Evolutionary conservation across 306 rosid genomes (phyloP).

Genomic region (Fagus sylvatica): DNA sequence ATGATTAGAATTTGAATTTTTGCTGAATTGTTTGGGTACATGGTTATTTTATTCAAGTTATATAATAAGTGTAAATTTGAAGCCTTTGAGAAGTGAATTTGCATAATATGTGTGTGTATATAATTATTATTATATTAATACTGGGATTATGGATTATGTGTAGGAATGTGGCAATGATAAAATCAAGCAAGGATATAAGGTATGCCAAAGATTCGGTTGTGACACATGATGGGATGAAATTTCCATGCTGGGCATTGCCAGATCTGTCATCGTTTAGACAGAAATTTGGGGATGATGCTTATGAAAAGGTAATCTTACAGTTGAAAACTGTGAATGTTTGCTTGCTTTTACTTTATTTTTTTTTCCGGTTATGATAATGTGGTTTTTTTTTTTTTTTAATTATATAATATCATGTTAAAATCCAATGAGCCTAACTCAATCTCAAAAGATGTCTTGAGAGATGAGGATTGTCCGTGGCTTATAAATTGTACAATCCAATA

Average conservation of each 20-base stretch:
- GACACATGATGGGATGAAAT: constrained; percentile 72
- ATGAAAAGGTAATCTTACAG: constrained; percentile 47
- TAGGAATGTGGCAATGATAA: constrained; percentile 81
- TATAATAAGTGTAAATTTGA: not conserved
- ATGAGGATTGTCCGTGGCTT: too few relatives aligned
- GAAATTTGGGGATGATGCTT: constrained; percentile 65
- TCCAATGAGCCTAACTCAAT: too few relatives aligned
- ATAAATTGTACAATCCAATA: too few relatives aligned
- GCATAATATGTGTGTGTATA: not conserved
- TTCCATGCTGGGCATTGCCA: constrained; percentile 84
- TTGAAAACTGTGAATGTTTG: not conserved
- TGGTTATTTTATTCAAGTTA: not conserved
- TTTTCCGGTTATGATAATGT: not conserved
- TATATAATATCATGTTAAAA: too few relatives aligned
- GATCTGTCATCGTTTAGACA: constrained; percentile 62
- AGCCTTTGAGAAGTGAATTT: not conserved
- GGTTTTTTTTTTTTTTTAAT: not conserved
- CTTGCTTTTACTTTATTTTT: not conserved
- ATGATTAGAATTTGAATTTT: not conserved
- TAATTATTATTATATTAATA: not conserved
- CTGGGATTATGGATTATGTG: not conserved
- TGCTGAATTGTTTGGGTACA: not conserved
- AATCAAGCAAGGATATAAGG: constrained; percentile 79
- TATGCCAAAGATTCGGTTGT: constrained; percentile 80
- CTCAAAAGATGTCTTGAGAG: too few relatives aligned